Percentiles rank a stretch among this genome's conserved stretches.
phyloP scores from a whole-genome alignment of 164 flowering plant species.

The Magnolia changhungtana region DNA sequence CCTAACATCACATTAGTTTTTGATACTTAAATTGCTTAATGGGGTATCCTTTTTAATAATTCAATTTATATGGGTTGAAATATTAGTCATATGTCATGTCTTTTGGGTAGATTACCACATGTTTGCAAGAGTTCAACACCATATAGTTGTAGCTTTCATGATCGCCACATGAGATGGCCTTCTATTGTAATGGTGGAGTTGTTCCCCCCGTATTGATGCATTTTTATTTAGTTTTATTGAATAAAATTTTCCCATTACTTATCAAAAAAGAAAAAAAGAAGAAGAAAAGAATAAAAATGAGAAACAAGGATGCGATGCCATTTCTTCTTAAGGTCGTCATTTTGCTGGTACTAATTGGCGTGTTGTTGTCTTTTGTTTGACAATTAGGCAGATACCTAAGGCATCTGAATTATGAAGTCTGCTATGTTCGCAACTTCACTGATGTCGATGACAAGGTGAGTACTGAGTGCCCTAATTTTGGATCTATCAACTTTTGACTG shows the following conservation, averaged over 20 bases:
- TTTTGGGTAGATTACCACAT: too few species aligned
- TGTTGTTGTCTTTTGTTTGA: conserved; percentile 21
- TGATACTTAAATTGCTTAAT: too few species aligned
- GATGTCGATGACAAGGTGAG: conserved; percentile 97
- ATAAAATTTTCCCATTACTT: too few species aligned
- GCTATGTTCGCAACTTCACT: conserved; percentile 89
- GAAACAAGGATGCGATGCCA: background rate
- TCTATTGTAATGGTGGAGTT: too few species aligned
- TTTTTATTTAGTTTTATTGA: too few species aligned
- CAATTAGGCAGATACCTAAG: conserved; percentile 73
- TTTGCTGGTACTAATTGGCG: background rate
- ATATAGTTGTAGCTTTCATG: too few species aligned
- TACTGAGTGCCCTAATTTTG: background rate
- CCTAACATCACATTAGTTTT: too few species aligned
- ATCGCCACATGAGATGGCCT: too few species aligned
- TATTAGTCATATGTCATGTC: too few species aligned
- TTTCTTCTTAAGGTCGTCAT: background rate
- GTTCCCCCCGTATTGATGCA: background rate
- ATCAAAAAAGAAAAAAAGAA: background rate
- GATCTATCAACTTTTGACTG: background rate
- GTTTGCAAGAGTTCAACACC: too few species aligned
- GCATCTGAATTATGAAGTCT: conserved; percentile 73
- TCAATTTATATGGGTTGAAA: too few species aligned
- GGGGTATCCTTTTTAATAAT: too few species aligned
- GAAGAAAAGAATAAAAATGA: background rate